phyloP scores from a whole-genome alignment of 768 basidiomycete genomes.

The Lactifluus hygrophoroides region DNA sequence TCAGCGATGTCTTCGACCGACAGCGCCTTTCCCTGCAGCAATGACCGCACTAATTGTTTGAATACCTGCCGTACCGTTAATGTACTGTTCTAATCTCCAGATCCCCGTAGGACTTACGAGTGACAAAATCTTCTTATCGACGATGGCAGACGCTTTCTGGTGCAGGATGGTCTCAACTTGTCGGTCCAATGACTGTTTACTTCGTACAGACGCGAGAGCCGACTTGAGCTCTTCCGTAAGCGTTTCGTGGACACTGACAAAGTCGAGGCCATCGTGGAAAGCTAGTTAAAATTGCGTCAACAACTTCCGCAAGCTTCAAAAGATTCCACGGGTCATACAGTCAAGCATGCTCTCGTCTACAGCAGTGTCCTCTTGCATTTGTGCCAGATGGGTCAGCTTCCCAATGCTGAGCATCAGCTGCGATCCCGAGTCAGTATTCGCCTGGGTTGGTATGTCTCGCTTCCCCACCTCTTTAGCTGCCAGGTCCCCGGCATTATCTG shows the following conservation, averaged over 20 bases:
- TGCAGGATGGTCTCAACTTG: slow-evolving; percentile 58
- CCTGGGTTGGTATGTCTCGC: not conserved
- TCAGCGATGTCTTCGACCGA: slow-evolving; percentile 77
- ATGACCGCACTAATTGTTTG: slow-evolving; percentile 52
- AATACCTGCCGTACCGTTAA: slow-evolving; percentile 42
- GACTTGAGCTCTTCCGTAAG: slow-evolving; percentile 55
- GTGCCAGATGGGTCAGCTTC: slow-evolving; percentile 74
- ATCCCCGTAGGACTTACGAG: slow-evolving; percentile 30
- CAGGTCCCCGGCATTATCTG: slow-evolving; percentile 47
- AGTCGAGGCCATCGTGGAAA: slow-evolving; percentile 82
- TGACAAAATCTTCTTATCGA: slow-evolving; percentile 43
- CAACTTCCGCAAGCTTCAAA: not conserved
- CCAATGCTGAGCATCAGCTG: slow-evolving; percentile 89
- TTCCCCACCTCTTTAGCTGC: slow-evolving; percentile 66
- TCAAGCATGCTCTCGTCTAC: slow-evolving; percentile 47
- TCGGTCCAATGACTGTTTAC: slow-evolving; percentile 53
- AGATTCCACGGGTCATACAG: slow-evolving; percentile 32
- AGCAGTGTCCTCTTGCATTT: slow-evolving; percentile 38
- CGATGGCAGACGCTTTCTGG: slow-evolving; percentile 39
- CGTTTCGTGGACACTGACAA: slow-evolving; percentile 74
- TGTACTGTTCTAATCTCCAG: slow-evolving; percentile 15
- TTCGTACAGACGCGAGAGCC: slow-evolving; percentile 39
- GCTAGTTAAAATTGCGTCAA: slow-evolving; percentile 33
- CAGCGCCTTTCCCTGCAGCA: slow-evolving; percentile 69
- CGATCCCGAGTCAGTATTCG: not conserved